Percentiles rank a stretch among this genome's conserved stretches.
Evolutionary conservation across 2,329 filamentous ascomycete species (phyloP).

Genomic region (Beauveria sp.): DNA sequence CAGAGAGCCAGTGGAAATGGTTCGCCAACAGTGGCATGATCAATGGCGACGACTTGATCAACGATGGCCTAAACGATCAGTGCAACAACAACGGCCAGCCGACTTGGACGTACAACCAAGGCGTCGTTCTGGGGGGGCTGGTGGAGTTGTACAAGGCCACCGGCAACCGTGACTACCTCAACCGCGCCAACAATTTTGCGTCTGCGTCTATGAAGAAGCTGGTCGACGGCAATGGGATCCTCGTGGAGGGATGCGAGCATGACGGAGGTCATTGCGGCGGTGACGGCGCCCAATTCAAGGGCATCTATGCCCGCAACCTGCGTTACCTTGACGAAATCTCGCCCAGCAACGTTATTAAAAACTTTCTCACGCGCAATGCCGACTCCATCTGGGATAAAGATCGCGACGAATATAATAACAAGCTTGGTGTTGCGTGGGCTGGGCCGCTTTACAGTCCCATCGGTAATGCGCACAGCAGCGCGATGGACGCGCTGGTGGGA

Average conservation of each 20-base stretch:
- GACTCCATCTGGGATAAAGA: slow-evolving; percentile 57
- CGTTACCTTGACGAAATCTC: slow-evolving; percentile 45
- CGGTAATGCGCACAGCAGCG: slow-evolving; percentile 56
- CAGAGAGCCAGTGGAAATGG: slow-evolving; percentile 45
- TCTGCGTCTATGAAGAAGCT: slow-evolving; percentile 41
- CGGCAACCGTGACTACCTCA: slow-evolving; percentile 31
- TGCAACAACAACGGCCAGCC: slow-evolving; percentile 45
- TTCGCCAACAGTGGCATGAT: slow-evolving; percentile 44
- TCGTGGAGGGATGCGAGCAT: slow-evolving; percentile 32
- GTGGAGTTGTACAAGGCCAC: slow-evolving; percentile 42
- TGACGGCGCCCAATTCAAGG: slow-evolving; percentile 62
- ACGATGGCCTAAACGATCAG: slow-evolving; percentile 41
- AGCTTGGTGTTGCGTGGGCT: slow-evolving; percentile 57
- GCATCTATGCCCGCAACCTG: slow-evolving; percentile 60
- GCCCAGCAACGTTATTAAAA: slow-evolving; percentile 39
- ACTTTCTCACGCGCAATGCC: slow-evolving; percentile 54
- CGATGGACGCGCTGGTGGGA: slow-evolving; percentile 59
- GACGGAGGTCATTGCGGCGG: slow-evolving; percentile 29
- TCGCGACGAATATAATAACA: slow-evolving; percentile 35
- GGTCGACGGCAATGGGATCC: slow-evolving; percentile 36
- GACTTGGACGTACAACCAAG: slow-evolving; percentile 51
- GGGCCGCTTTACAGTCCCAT: slow-evolving; percentile 47
- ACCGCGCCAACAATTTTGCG: slow-evolving; percentile 41
- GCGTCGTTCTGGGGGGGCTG: slow-evolving; percentile 46
- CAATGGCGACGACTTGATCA: slow-evolving; percentile 41